These are phyloP conservation scores for Phlyctochytrium arcticum DNA, from an alignment of 192 early-diverging fungal genomes.

Conservation along the genomic window DNA sequence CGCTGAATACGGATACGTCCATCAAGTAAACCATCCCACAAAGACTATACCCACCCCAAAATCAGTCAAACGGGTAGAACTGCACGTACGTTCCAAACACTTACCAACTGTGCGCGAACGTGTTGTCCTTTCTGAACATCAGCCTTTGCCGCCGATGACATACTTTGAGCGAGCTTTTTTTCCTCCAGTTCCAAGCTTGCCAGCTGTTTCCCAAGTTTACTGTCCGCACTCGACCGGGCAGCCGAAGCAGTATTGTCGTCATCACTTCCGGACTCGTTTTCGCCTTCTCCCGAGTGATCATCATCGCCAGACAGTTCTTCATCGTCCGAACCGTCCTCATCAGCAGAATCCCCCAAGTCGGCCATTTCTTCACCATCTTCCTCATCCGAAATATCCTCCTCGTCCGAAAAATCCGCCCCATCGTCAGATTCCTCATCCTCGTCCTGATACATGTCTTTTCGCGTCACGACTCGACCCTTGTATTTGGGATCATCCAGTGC, in stretches of 20 bases:
- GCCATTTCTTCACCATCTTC: slow-evolving; percentile 48
- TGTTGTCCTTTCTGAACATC: slow-evolving; percentile 92
- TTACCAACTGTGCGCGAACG: slow-evolving; percentile 82
- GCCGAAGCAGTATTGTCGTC: slow-evolving; percentile 13
- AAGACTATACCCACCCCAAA: too few species aligned
- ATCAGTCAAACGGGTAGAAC: too few species aligned
- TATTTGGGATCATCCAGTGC: slow-evolving; percentile 37
- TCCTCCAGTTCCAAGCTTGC: slow-evolving; percentile 77
- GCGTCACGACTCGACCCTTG: slow-evolving; percentile 27
- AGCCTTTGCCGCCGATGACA: slow-evolving; percentile 67
- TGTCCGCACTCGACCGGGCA: slow-evolving; percentile 4
- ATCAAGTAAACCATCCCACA: slow-evolving; percentile 84
- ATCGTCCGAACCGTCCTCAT: slow-evolving; percentile 18
- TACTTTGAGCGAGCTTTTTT: slow-evolving; percentile 71
- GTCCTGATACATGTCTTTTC: slow-evolving; percentile 19
- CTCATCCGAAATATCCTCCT: slow-evolving; percentile 28
- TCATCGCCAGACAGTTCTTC: slow-evolving; percentile 21
- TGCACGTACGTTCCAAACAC: too few species aligned
- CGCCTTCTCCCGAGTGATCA: slow-evolving; percentile 22
- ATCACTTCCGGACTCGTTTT: slow-evolving; percentile 32
- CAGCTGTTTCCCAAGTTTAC: slow-evolving; percentile 48
- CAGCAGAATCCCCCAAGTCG: slow-evolving; percentile 31
- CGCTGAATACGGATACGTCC: slow-evolving; percentile 86
- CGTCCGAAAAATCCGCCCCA: slow-evolving; percentile 20
- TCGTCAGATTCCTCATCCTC: slow-evolving; percentile 22